phyloP scores from a whole-genome alignment of 306 rosid genomes.

The Sechiopsis laciniata region DNA sequence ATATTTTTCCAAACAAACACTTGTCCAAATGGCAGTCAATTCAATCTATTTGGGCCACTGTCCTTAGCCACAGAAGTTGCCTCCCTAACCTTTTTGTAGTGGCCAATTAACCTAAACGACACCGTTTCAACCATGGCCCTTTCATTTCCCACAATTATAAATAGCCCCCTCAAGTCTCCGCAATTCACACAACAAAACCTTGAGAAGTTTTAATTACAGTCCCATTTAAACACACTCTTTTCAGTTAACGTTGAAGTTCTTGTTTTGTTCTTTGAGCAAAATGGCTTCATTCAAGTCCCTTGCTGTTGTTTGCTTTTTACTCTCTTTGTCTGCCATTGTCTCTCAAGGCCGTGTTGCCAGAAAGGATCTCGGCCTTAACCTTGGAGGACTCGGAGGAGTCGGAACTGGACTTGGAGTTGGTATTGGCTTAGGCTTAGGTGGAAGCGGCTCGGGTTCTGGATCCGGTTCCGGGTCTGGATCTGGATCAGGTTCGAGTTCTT shows the following conservation, averaged over 20 bases:
- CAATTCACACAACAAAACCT: not conserved
- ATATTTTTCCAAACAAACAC: not conserved
- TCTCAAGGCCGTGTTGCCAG: constrained; percentile 53
- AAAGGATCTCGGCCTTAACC: constrained; percentile 57
- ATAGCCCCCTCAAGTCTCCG: not conserved
- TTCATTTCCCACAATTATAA: not conserved
- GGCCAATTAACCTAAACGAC: not conserved
- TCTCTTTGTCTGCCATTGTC: not conserved
- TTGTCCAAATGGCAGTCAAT: constrained; percentile 4
- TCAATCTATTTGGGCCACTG: not conserved
- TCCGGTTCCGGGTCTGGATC: constrained; percentile 42
- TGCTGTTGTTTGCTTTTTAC: not conserved
- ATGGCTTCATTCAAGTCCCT: constrained; percentile 7
- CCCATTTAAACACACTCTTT: not conserved
- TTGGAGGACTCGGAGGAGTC: constrained; percentile 56
- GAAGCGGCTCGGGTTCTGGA: constrained; percentile 37
- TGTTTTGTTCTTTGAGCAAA: not conserved
- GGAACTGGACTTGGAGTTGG: constrained; percentile 39
- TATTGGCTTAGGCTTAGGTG: constrained; percentile 41
- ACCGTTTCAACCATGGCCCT: not conserved
- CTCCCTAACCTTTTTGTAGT: not conserved
- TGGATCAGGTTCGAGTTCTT: constrained; percentile 29
- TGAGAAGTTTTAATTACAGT: not conserved
- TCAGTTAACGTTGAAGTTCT: not conserved
- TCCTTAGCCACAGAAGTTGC: not conserved